These are phyloP conservation scores for Leccinum subfulvum DNA, from an alignment of 1,284 basidiomycete species.

Conservation along the genomic window DNA sequence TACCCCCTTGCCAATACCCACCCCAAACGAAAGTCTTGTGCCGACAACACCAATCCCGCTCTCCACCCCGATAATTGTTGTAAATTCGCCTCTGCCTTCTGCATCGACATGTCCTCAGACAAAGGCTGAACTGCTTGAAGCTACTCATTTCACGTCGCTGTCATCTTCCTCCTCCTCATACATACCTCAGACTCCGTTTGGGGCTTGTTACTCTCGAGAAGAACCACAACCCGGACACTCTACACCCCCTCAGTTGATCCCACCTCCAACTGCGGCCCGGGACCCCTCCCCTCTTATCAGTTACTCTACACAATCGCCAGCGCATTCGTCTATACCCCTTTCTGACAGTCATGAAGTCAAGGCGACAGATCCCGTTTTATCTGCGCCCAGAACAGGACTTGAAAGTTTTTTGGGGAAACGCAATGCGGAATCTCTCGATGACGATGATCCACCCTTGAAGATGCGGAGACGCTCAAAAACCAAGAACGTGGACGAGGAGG, in stretches of 20 bases:
- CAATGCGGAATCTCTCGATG: background rate
- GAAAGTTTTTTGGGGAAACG: conserved; percentile 17
- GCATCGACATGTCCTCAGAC: background rate
- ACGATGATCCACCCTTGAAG: conserved; percentile 3
- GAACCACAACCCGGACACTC: background rate
- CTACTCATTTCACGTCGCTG: background rate
- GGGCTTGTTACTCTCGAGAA: background rate
- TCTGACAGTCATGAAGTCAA: background rate
- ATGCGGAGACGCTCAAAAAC: conserved; percentile 12
- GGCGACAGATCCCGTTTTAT: background rate
- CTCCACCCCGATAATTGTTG: background rate
- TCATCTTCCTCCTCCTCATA: background rate
- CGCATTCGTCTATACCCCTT: background rate
- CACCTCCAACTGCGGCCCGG: conserved; percentile 16
- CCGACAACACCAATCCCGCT: background rate
- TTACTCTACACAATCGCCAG: conserved; percentile 5
- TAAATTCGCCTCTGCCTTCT: background rate
- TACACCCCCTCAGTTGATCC: conserved; percentile 19
- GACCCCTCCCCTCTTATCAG: conserved; percentile 1
- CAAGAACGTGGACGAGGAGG: conserved; percentile 27
- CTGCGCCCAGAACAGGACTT: background rate
- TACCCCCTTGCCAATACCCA: background rate
- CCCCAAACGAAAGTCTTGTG: background rate
- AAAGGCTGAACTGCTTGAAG: background rate
- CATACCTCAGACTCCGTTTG: conserved; percentile 4